Conservation (phyloP, 805 yeast species). For the Zygosaccharomyces rouxii region DNA sequence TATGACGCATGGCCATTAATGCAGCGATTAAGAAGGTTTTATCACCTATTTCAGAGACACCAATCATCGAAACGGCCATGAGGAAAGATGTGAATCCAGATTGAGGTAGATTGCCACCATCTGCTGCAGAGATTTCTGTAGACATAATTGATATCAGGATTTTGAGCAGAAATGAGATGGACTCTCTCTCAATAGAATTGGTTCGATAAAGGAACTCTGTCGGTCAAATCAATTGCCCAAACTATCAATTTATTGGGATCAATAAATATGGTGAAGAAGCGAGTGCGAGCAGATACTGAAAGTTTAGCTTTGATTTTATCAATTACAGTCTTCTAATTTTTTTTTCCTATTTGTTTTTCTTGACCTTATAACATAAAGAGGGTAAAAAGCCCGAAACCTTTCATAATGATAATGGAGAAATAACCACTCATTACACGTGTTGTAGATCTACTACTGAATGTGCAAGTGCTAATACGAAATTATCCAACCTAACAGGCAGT, state of each 20-base stretch:
- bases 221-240: not conserved
- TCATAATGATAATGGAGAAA: not conserved
- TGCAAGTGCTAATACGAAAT: constrained; percentile 28
- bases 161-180: not conserved
- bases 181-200: constrained; percentile 2
- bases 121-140: not conserved
- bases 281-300: not conserved
- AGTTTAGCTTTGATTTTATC: not conserved
- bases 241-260: not conserved
- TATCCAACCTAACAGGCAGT: constrained; percentile 25
- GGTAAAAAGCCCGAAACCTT: not conserved
- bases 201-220: not conserved
- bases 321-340: not conserved
- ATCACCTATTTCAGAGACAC: constrained; percentile 95
- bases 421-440: constrained; percentile 10
- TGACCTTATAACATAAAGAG: not conserved
- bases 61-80: constrained; percentile 84
- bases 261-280: not conserved
- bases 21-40: constrained; percentile 97
- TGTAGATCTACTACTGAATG: constrained; percentile 10
- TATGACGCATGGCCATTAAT: constrained; percentile 94
- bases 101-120: constrained; percentile 9
- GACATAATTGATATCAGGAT: not conserved
- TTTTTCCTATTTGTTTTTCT: not conserved
- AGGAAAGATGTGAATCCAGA: constrained; percentile 47